Conservation (phyloP, 441 rosid genomes). For the Populus tomentosa region DNA sequence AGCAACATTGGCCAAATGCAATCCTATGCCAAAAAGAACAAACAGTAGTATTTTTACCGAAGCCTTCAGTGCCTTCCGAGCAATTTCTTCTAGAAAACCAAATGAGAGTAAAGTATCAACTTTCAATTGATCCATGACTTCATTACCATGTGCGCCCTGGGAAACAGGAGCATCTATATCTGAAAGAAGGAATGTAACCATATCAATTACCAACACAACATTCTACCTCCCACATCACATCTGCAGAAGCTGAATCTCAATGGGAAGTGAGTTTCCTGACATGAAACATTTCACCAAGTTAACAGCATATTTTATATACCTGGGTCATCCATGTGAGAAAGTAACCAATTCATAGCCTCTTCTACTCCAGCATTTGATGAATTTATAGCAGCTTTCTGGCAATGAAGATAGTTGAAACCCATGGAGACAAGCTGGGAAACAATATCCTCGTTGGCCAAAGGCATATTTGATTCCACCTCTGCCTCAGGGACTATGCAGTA, state of each 20-base stretch:
- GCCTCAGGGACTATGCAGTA: slow-evolving; percentile 42
- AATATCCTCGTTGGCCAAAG: slow-evolving; percentile 71
- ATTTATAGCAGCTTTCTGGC: slow-evolving; percentile 90
- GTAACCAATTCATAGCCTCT: slow-evolving; percentile 97
- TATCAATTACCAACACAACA: background rate
- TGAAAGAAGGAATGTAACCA: slow-evolving; percentile 21
- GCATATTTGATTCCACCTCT: slow-evolving; percentile 44
- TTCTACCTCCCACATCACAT: background rate
- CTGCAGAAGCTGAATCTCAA: background rate
- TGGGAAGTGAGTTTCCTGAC: background rate
- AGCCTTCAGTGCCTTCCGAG: slow-evolving; percentile 77
- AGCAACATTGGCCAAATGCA: background rate
- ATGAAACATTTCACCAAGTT: background rate
- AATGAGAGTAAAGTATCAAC: slow-evolving; percentile 79
- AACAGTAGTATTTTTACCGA: slow-evolving; percentile 44
- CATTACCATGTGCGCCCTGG: slow-evolving; percentile 28
- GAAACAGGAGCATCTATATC: slow-evolving; percentile 76
- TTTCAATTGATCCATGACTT: slow-evolving; percentile 57
- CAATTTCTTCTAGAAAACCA: slow-evolving; percentile 83
- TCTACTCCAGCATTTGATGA: slow-evolving; percentile 84
- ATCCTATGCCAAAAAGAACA: slow-evolving; percentile 3
- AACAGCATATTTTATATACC: slow-evolving; percentile 39
- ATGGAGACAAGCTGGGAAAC: slow-evolving; percentile 86
- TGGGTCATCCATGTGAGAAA: slow-evolving; percentile 90
- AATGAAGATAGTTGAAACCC: slow-evolving; percentile 86